Conservation (phyloP, 208 protist species). For the Leishmania arabica region DNA sequence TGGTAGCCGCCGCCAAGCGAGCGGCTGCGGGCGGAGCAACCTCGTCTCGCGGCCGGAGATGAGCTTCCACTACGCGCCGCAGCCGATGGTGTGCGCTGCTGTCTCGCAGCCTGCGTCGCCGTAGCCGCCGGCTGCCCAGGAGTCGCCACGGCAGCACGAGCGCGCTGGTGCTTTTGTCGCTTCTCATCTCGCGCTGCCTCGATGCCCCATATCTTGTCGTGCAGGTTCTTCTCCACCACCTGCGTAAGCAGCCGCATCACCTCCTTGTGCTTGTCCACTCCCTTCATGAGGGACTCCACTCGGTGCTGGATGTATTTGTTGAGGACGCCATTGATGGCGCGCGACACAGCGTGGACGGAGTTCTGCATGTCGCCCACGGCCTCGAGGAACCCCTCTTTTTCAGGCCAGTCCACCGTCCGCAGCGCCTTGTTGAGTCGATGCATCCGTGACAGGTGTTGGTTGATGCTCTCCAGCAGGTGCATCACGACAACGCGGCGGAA, state of each 20-base stretch:
- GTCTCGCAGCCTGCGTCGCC: not conserved
- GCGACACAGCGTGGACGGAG: slow-evolving; percentile 40
- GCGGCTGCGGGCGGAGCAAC: slow-evolving; percentile 16
- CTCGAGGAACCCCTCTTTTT: slow-evolving; percentile 66
- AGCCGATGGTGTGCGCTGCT: not conserved
- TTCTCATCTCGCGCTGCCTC: slow-evolving; percentile 36
- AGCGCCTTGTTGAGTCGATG: slow-evolving; percentile 73
- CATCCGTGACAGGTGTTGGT: slow-evolving; percentile 53
- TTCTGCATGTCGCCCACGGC: slow-evolving; percentile 66
- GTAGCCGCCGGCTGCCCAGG: not conserved
- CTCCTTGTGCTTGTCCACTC: slow-evolving; percentile 71
- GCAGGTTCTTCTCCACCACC: slow-evolving; percentile 66
- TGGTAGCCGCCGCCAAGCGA: slow-evolving; percentile 62
- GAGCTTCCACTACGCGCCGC: not conserved
- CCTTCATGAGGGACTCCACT: slow-evolving; percentile 73
- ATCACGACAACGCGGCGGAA: slow-evolving; percentile 80
- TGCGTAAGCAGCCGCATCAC: slow-evolving; percentile 72
- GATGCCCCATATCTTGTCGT: slow-evolving; percentile 71
- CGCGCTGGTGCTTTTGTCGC: slow-evolving; percentile 44
- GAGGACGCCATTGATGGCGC: slow-evolving; percentile 55
- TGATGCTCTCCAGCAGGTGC: slow-evolving; percentile 57
- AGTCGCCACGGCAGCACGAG: slow-evolving; percentile 14
- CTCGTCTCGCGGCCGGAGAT: not conserved
- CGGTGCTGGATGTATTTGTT: slow-evolving; percentile 73
- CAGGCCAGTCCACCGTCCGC: slow-evolving; percentile 76